Conservation (phyloP, 2,329 filamentous ascomycete species). For the Volutella citrinella region DNA sequence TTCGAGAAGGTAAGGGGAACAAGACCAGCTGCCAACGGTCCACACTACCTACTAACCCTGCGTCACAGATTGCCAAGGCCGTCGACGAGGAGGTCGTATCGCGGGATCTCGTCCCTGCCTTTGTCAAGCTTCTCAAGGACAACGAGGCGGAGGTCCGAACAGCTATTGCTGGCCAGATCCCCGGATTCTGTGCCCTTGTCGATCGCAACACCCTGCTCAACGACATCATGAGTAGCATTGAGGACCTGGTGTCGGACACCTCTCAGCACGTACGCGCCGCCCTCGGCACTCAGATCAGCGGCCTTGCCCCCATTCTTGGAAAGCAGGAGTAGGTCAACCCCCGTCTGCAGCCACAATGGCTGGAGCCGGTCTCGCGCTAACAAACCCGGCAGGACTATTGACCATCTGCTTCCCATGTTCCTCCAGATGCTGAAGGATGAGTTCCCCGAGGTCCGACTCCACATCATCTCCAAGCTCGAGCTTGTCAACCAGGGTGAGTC, state of each 20-base stretch:
- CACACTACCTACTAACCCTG: no score
- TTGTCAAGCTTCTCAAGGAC: constrained; percentile 96
- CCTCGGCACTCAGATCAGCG: constrained; percentile 94
- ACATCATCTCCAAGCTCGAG: constrained; percentile 99
- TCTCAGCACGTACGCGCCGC: constrained; percentile 97
- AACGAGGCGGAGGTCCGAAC: constrained; percentile 97
- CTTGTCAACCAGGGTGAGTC: constrained; percentile 88
- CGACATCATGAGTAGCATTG: constrained; percentile 94
- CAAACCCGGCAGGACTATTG: constrained; percentile 69
- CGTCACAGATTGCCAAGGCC: constrained; percentile 83
- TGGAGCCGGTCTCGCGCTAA: no score
- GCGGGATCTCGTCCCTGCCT: constrained; percentile 90
- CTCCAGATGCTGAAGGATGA: constrained; percentile 99
- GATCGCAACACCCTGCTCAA: constrained; percentile 85
- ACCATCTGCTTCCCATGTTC: constrained; percentile 97
- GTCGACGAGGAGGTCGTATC: constrained; percentile 96
- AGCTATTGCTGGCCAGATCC: constrained; percentile 95
- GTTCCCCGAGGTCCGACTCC: constrained; percentile 94
- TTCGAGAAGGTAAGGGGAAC: constrained; percentile 97
- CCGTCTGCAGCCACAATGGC: no score
- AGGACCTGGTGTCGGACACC: constrained; percentile 91
- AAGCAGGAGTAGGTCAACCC: constrained; percentile 92
- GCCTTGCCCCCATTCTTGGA: constrained; percentile 91
- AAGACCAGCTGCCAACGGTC: no score
- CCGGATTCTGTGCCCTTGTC: constrained; percentile 89